Base-by-base conservation (phyloP, 805 yeast genomes). In the Yamadazyma akitaensis region DNA sequence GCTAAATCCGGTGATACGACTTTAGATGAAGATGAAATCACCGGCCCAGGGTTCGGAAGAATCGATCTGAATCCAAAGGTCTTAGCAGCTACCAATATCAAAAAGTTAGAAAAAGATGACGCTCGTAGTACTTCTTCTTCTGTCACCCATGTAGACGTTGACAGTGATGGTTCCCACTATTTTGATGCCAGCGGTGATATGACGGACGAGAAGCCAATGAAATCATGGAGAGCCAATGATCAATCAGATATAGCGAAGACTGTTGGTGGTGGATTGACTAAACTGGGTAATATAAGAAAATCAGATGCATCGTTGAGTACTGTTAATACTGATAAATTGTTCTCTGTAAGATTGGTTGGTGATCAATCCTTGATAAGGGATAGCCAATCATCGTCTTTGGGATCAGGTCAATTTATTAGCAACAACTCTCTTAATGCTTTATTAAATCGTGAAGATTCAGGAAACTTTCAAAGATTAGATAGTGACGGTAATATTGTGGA, bases 311-410 rank as follows among this genome's bases (percentile, higher is more conserved):
- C 97, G 0, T 58, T 85, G 47, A 90, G 89, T 24, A 89, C 96
- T 0, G 91, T 91, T 30, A 82, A 91, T 28, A 88, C 97, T 0
- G 88, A 84, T 42, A 92, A 88, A 60, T 75, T 90, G 40, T 76
- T 89, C 59, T 85, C 88, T 4, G 88, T 90, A 33, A 77, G 89
- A 57, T 72, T 89, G 36, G 89, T 86, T 2, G 86, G 84, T 33
- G 86, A 83, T 44, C 50, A 49, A 43, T 46, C 52, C 30, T 58
- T 64, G n/a, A 35, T 51, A 46, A 53, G 75, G 37, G 59, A 63
- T 32, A 68, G 73, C 26, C 52, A 57, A 26, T 59, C 51, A 37
- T 62, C 70, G 3, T 64, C 72, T 5, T 56, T 63, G 5, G 60
- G 54, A 2, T 51, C 61, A n/a, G 57, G 56, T 11, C 57, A 53